Evolutionary conservation across 2,329 filamentous ascomycete species (phyloP).

Genomic region (Xylariaceae sp.): DNA sequence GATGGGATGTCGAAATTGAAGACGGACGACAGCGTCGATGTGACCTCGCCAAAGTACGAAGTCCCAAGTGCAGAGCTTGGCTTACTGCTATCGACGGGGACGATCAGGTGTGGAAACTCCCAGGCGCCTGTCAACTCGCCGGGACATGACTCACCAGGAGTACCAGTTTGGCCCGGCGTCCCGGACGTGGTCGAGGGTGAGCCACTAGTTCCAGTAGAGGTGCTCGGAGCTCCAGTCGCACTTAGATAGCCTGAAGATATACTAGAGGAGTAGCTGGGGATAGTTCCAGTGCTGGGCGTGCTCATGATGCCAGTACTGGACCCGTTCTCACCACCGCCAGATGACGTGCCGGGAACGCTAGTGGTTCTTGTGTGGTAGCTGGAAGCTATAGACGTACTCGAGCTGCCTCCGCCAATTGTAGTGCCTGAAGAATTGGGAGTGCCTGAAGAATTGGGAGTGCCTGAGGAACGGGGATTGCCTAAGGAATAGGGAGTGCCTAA

Average conservation of each 20-base stretch:
- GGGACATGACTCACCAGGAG: constrained; percentile 45
- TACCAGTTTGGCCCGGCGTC: background rate
- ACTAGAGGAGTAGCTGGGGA: background rate
- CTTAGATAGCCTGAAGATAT: background rate
- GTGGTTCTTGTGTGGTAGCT: background rate
- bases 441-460: too few relatives aligned
- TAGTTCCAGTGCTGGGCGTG: background rate
- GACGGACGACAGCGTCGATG: constrained; percentile 58
- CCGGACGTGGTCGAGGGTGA: background rate
- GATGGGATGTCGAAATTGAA: constrained; percentile 72
- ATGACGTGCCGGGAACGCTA: background rate
- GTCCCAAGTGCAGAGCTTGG: constrained; percentile 58
- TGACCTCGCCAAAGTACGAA: constrained; percentile 60
- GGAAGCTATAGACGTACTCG: background rate
- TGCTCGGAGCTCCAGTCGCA: constrained; percentile 15
- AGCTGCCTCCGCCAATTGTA: background rate
- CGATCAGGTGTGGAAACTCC: constrained; percentile 66
- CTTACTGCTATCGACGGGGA: constrained; percentile 60
- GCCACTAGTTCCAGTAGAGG: background rate
- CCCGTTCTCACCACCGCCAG: too few relatives aligned
- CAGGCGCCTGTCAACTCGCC: constrained; percentile 52
- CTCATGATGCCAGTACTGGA: background rate
- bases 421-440: background rate
- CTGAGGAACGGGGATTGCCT: too few relatives aligned
- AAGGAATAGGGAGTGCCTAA: too few relatives aligned